A percentile compares a stretch with the other conserved stretches of the same genome.
phyloP scores from a whole-genome alignment of 768 basidiomycete genomes.

The Dioszegia aurantiaca region DNA sequence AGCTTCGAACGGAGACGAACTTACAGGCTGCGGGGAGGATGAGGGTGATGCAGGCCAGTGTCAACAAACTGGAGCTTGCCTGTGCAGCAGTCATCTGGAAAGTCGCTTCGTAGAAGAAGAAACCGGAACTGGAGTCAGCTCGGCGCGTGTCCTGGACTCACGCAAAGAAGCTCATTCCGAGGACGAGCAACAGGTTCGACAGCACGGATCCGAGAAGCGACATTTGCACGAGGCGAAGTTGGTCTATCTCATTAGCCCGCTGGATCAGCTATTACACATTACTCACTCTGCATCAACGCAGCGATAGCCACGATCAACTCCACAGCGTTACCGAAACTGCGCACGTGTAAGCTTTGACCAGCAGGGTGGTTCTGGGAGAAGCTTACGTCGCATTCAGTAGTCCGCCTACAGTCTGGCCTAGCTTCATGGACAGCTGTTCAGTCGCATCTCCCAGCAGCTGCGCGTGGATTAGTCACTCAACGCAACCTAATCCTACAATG shows the following conservation, averaged over 20 bases:
- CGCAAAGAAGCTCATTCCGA: slow-evolving; percentile 87
- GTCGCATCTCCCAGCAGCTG: slow-evolving; percentile 51
- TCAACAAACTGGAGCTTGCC: slow-evolving; percentile 69
- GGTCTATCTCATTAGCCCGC: slow-evolving; percentile 57
- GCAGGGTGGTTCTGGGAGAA: background rate
- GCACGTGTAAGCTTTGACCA: background rate
- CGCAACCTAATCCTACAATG: background rate
- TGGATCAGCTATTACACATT: too few relatives aligned
- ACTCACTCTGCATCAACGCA: slow-evolving; percentile 70
- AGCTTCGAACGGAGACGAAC: slow-evolving; percentile 15
- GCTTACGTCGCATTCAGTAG: slow-evolving; percentile 67
- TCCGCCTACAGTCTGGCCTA: slow-evolving; percentile 82
- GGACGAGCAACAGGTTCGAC: slow-evolving; percentile 82
- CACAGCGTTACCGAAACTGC: slow-evolving; percentile 55
- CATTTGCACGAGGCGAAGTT: slow-evolving; percentile 86
- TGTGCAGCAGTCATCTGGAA: slow-evolving; percentile 86
- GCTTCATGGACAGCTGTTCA: slow-evolving; percentile 56
- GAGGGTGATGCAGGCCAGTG: slow-evolving; percentile 79
- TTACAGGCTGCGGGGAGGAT: slow-evolving; percentile 85
- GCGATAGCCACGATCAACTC: slow-evolving; percentile 87
- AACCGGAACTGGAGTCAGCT: slow-evolving; percentile 58
- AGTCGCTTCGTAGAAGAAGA: slow-evolving; percentile 63
- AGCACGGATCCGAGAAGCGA: slow-evolving; percentile 89
- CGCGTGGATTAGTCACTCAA: background rate
- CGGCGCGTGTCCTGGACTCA: slow-evolving; percentile 17